phyloP scores from a whole-genome alignment of 495 filamentous ascomycete species.

The Trichoderma gamsii region DNA sequence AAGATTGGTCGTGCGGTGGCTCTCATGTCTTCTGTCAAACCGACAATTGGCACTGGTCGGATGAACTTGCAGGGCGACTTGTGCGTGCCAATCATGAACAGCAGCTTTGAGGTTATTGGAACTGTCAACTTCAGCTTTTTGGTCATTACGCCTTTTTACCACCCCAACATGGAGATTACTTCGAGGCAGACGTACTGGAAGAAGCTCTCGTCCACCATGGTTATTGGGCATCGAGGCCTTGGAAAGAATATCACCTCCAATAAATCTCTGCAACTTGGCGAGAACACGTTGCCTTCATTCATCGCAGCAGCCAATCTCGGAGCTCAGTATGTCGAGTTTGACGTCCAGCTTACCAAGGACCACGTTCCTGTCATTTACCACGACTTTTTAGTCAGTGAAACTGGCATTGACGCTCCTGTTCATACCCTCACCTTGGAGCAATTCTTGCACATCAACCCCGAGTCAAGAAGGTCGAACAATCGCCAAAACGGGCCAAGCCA shows the following conservation, averaged over 20 bases:
- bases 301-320: constrained; percentile 92
- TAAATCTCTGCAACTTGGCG: constrained; percentile 85
- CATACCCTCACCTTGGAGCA: constrained; percentile 92
- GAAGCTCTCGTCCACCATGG: constrained; percentile 60
- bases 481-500: constrained; percentile 6
- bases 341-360: constrained; percentile 97
- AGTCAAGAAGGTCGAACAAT: constrained; percentile 23
- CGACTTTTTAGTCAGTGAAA: constrained; percentile 97
- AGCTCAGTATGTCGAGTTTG: constrained; percentile 86
- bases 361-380: constrained; percentile 99
- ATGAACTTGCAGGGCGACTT: constrained; percentile 91
- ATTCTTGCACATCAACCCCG: constrained; percentile 78
- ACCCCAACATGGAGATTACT: constrained; percentile 87
- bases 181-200: constrained; percentile 95
- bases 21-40: constrained; percentile 76
- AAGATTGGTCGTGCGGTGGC: constrained; percentile 91
- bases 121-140: constrained; percentile 94
- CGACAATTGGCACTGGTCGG: constrained; percentile 64
- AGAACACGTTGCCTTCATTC: constrained; percentile 93
- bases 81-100: constrained; percentile 78
- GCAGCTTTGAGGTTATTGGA: constrained; percentile 85
- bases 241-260: constrained; percentile 83
- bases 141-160: constrained; percentile 87
- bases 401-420: constrained; percentile 93
- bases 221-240: constrained; percentile 89